Evolutionary conservation across 148 eudicot species (phyloP), one percentile per base, ranked within the genome.

Genomic region (Cornus controversa): DNA sequence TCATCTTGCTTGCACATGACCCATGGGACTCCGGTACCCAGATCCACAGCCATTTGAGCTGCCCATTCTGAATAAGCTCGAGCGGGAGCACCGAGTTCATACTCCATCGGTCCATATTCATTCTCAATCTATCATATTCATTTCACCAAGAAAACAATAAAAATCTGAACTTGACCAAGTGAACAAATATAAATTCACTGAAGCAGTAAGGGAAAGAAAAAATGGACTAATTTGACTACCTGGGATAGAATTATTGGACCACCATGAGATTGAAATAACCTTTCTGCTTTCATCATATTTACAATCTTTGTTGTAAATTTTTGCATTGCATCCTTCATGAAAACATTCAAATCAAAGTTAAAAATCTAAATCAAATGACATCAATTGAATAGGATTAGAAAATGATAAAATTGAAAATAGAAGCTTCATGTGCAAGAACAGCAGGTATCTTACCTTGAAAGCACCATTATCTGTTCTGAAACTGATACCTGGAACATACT

Each of bases 1-100:
- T 93, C 96, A 77, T 91, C 93, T 81, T 93, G 98, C 90, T 93
- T 93, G 85, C 98, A 93, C 98, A 93, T 93, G 80, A 93, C 83
- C 98, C 98, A 93, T 58, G 98, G 98, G 53, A 91, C 98, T 67
- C 94, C 96, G 13, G 96, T 93, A 73, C 78, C 80, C 60, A 86
- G 92, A 76, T 87, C 94, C 65, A 91, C 85, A 26, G 94, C 98
- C 98, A 93, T 90, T 80, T 90, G 77, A 7, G 98, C 96, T 65
- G 98, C 98, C 98, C 98, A 93, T 73, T 87, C 45, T 10, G 91
- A 27, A 80, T 93, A 93, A 66, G 92, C 89, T 75, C 70, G 77
- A 66, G 90, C 96, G 5, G 96, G 91, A 71, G 87, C 92, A 23
- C 98, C 98, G 31, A 85, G 70, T 82, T 85, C 87, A 72, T 82